Conservation (phyloP, 306 rosid species). For the Malus sylvestris region DNA sequence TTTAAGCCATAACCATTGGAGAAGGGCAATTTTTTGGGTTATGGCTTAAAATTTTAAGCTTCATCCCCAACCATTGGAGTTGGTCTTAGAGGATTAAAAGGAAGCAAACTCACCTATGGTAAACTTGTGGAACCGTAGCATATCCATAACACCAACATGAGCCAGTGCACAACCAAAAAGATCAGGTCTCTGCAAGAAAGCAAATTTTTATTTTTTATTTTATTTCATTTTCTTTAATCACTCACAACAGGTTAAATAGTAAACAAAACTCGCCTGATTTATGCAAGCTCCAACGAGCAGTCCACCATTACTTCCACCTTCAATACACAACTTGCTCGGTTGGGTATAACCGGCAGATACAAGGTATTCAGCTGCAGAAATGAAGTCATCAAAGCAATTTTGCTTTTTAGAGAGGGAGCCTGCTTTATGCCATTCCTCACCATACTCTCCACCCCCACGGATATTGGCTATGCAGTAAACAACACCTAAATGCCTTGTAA, state of each 20-base stretch:
- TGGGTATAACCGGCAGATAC: constrained; percentile 74
- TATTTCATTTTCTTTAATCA: neutral
- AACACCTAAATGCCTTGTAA: constrained; percentile 67
- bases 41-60: too few relatives aligned
- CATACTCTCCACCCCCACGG: constrained; percentile 98
- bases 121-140: constrained; percentile 93
- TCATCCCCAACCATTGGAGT: too few relatives aligned
- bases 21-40: too few relatives aligned
- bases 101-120: constrained; percentile 66
- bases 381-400: constrained; percentile 92
- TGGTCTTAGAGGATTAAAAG: neutral
- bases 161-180: constrained; percentile 94
- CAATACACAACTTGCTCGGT: constrained; percentile 76
- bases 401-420: constrained; percentile 87
- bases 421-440: constrained; percentile 98
- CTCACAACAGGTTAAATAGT: neutral
- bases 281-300: constrained; percentile 92
- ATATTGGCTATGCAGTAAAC: constrained; percentile 84
- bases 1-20: too few relatives aligned
- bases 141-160: constrained; percentile 98
- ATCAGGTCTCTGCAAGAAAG: constrained; percentile 68
- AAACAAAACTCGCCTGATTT: constrained; percentile 53
- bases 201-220: neutral
- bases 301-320: constrained; percentile 98
- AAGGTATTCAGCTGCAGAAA: constrained; percentile 85